Base-by-base conservation (phyloP, 495 filamentous ascomycete species). In the Rostrohypoxylon terebratum region DNA sequence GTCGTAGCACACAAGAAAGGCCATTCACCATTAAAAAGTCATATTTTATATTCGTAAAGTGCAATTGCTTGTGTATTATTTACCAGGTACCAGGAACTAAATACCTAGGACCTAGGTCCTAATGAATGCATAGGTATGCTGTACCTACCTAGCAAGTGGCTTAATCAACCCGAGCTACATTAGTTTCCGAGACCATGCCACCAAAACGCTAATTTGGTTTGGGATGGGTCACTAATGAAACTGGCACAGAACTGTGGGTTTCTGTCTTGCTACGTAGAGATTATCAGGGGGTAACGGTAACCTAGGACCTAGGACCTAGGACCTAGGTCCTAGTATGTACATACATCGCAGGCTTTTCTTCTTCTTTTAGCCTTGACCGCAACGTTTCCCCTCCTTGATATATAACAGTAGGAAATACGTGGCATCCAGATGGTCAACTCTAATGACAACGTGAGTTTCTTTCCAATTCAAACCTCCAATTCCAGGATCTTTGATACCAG, bases 101-200 rank as follows among this genome's bases (percentile, higher is more conserved):
- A n/a, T n/a, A n/a, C n/a, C n/a, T n/a, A n/a, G n/a, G n/a, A n/a
- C n/a, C n/a, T n/a, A n/a, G n/a, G n/a, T n/a, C n/a, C n/a, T n/a
- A n/a, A 40, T 23, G 51, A 28, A 55, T 18, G 47, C 20, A n/a
- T n/a, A n/a, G n/a, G n/a, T n/a, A n/a, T n/a, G n/a, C n/a, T n/a
- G n/a, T n/a, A n/a, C n/a, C n/a, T n/a, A n/a, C n/a, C n/a, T n/a
- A n/a, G 7, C 21, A 50, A 20, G 20, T 23, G 47, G 47, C 28
- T 50, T 36, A 28, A n/a, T n/a, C n/a, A 10, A 54, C 16, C 25
- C 45, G 54, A 68, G 18, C 59, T 68, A 64, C 54, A 62, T 59
- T 73, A 73, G 70, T 45, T 73, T 65, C 70, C 61, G 70, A 53
- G 61, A 21, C 31, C 23, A 16, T 54, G 18, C 55, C 55, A 16